Base-by-base conservation (phyloP, 371 early-diverging fungal species). In the Funneliformis caledonium region DNA sequence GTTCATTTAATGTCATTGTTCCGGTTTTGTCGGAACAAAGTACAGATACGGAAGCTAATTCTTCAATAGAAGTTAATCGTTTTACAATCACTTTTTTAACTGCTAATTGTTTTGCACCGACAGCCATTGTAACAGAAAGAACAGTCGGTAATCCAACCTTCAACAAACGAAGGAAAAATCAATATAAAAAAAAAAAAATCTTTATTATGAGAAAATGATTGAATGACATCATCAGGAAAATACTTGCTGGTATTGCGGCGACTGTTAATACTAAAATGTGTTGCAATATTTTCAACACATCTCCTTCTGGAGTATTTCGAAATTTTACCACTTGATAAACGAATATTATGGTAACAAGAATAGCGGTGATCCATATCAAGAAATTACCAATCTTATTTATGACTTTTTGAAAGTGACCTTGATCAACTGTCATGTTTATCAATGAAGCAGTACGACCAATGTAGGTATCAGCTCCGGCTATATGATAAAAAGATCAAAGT, bases 21-120 rank as follows among this genome's bases (percentile, higher is more conserved):
- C 99, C 99, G 5, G 99, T 99, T 86, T 94, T 99, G 86, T 99
- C 99, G 9, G 96, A 96, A 86, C 97, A 97, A 42, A 98, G 92
- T 22, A 96, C 93, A 16, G 96, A 94, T 22, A 96, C 96, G 0
- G 97, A 97, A 7, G 97, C 98, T 82, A 98, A 88, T 83, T 96
- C 97, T 86, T 99, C 99, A 26, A 97, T 96, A 60, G 96, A 96
- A 9, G 97, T 94, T 45, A 98, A 88, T 75, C 97, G 93, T 89
- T 97, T 97, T 70, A 98, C 95, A 84, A 99, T 96, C 65, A 97
- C 98, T 87, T 97, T 88, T 85, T 96, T 95, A 75, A 91, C 91
- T 31, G 98, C 96, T 62, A 99, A 88, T 85, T 97, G 93, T 82
- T 93, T 93, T 42, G 98, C 96, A 81, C 97, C 98, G 62, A 97